phyloP scores from a whole-genome alignment of 306 rosid genomes.

The Vigna mungo region DNA sequence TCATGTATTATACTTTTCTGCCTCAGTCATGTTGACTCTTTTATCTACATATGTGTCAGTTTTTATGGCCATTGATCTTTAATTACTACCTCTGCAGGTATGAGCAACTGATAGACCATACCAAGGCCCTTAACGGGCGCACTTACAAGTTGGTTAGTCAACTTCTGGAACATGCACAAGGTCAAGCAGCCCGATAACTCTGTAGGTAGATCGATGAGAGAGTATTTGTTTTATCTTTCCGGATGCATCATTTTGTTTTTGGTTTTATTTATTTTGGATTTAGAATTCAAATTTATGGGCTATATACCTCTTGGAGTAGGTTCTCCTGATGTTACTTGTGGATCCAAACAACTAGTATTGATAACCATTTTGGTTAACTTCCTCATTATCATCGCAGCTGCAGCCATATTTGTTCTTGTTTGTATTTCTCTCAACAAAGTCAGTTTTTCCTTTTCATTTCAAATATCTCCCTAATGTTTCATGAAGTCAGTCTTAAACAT shows the following conservation, averaged over 20 bases:
- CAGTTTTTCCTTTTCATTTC: not conserved
- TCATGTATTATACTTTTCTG: not conserved
- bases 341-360: slow-evolving; percentile 2
- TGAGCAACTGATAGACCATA: slow-evolving; percentile 90
- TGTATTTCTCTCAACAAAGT: not conserved
- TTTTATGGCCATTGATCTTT: slow-evolving; percentile 1
- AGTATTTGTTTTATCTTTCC: slow-evolving; percentile 12
- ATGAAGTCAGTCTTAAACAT: not conserved
- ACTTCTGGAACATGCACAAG: slow-evolving; percentile 69
- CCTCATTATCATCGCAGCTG: not conserved
- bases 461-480: not conserved
- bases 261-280: slow-evolving; percentile 36
- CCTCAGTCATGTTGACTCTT: not conserved
- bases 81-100: slow-evolving; percentile 57
- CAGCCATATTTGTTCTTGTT: not conserved
- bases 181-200: slow-evolving; percentile 65
- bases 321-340: slow-evolving; percentile 5
- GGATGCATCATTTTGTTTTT: slow-evolving; percentile 34
- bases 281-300: slow-evolving; percentile 37
- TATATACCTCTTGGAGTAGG: slow-evolving; percentile 25
- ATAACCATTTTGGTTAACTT: slow-evolving; percentile 34
- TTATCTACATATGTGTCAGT: not conserved
- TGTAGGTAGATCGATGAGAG: slow-evolving; percentile 37
- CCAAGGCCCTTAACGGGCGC: slow-evolving; percentile 78
- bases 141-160: slow-evolving; percentile 81